These are phyloP conservation scores for Nitzschia sp. DNA, from an alignment of 108 stramenopile species.

Conservation along the genomic window DNA sequence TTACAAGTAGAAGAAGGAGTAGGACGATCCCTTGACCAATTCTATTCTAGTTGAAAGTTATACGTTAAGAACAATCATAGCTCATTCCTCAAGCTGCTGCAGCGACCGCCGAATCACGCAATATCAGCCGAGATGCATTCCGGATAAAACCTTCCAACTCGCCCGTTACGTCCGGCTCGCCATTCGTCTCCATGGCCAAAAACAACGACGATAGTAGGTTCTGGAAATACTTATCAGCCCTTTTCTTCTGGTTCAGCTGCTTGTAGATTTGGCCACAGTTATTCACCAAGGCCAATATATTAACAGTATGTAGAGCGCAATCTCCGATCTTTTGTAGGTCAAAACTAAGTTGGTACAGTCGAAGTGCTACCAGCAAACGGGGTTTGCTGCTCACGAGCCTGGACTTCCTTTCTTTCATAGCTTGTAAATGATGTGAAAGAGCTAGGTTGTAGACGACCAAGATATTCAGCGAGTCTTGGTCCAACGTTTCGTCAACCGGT, in stretches of 20 bases:
- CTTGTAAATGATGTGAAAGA: neutral
- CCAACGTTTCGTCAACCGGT: neutral
- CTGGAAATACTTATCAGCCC: neutral
- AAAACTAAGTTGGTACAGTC: neutral
- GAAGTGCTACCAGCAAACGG: neutral
- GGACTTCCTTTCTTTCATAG: neutral
- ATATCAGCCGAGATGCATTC: neutral
- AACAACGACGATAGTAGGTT: neutral
- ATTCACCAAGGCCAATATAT: constrained; percentile 49
- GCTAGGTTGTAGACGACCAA: neutral
- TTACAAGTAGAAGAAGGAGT: too few species aligned
- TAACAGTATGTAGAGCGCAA: constrained; percentile 6
- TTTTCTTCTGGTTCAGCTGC: neutral
- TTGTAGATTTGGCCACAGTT: neutral
- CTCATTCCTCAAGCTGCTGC: neutral
- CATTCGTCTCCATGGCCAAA: neutral
- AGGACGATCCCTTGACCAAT: too few species aligned
- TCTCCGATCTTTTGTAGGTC: neutral
- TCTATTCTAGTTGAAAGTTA: too few species aligned
- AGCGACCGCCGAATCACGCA: neutral
- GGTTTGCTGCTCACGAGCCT: neutral
- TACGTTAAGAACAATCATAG: too few species aligned
- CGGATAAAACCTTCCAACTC: neutral
- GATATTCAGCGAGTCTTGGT: neutral
- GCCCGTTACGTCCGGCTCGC: neutral